Conservation (phyloP, 768 basidiomycete genomes). For the Botryobasidium botryosum region DNA sequence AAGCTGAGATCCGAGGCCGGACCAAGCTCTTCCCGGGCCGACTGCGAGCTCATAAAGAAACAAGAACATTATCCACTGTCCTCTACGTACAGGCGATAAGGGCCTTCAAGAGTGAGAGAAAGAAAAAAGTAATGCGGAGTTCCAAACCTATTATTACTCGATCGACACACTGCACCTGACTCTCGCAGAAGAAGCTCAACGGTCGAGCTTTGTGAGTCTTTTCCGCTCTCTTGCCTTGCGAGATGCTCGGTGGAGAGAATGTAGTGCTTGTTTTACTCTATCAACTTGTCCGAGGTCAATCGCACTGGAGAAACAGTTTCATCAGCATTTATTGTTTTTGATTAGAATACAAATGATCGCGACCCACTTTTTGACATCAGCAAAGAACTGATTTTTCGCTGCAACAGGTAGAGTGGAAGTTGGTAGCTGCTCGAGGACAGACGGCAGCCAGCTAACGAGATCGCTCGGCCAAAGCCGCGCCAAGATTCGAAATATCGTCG, state of each 20-base stretch:
- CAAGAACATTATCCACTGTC: too few relatives aligned
- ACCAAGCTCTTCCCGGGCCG: too few relatives aligned
- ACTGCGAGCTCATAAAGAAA: too few relatives aligned
- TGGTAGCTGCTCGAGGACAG: slow-evolving; percentile 55
- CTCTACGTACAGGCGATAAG: too few relatives aligned
- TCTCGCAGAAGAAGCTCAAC: too few relatives aligned
- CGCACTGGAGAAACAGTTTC: slow-evolving; percentile 28
- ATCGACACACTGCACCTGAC: too few relatives aligned
- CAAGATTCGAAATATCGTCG: slow-evolving; percentile 60
- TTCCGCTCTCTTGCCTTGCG: slow-evolving; percentile 24
- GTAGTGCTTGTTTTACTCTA: slow-evolving; percentile 66
- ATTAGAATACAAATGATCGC: background rate
- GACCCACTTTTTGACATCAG: slow-evolving; percentile 60
- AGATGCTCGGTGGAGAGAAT: slow-evolving; percentile 52
- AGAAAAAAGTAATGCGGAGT: too few relatives aligned
- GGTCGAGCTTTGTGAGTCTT: too few relatives aligned
- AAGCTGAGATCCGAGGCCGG: too few relatives aligned
- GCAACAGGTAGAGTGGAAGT: slow-evolving; percentile 38
- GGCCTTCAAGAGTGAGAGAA: too few relatives aligned
- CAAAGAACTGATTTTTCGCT: slow-evolving; percentile 54
- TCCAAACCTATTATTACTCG: too few relatives aligned
- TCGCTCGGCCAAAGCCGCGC: slow-evolving; percentile 49
- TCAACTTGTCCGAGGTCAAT: slow-evolving; percentile 50
- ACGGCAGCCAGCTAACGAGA: slow-evolving; percentile 54
- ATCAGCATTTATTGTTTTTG: background rate